Conservation (phyloP, 805 yeast genomes). For the Cyberlindnera xishuangbannaensis region DNA sequence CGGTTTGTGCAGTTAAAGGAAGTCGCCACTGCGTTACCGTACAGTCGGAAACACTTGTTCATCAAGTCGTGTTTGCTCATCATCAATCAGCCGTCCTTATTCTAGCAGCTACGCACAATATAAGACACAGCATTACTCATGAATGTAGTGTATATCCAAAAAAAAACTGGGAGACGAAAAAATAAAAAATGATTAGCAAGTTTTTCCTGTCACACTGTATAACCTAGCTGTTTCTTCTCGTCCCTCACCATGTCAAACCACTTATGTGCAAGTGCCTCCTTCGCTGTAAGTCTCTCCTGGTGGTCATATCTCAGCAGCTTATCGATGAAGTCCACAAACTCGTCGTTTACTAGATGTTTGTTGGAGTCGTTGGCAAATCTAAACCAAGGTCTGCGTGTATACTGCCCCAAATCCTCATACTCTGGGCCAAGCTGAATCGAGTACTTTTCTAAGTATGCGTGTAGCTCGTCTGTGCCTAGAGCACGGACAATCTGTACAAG, state of each 20-base stretch:
- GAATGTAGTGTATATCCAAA: too few species aligned
- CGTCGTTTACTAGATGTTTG: conserved; percentile 44
- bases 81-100: conserved; percentile 5
- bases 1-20: too few species aligned
- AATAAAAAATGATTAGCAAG: too few species aligned
- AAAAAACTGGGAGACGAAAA: too few species aligned
- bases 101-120: background rate
- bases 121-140: too few species aligned
- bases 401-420: conserved; percentile 71
- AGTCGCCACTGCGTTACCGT: too few species aligned
- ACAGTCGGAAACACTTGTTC: conserved; percentile 7
- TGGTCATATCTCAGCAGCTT: conserved; percentile 76
- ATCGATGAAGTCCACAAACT: conserved; percentile 65
- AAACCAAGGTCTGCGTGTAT: conserved; percentile 62
- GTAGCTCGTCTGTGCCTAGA: conserved; percentile 74
- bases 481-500: conserved; percentile 85
- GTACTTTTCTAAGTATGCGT: conserved; percentile 62
- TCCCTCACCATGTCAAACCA: conserved; percentile 42
- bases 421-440: conserved; percentile 66
- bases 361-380: conserved; percentile 53
- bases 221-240: conserved; percentile 6
- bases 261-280: conserved; percentile 78
- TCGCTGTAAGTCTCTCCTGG: conserved; percentile 80
- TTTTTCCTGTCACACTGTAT: background rate
- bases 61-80: conserved; percentile 9